Evolutionary conservation across 2,329 filamentous ascomycete genomes (phyloP).

Genomic region (Colletotrichum somersetense): DNA sequence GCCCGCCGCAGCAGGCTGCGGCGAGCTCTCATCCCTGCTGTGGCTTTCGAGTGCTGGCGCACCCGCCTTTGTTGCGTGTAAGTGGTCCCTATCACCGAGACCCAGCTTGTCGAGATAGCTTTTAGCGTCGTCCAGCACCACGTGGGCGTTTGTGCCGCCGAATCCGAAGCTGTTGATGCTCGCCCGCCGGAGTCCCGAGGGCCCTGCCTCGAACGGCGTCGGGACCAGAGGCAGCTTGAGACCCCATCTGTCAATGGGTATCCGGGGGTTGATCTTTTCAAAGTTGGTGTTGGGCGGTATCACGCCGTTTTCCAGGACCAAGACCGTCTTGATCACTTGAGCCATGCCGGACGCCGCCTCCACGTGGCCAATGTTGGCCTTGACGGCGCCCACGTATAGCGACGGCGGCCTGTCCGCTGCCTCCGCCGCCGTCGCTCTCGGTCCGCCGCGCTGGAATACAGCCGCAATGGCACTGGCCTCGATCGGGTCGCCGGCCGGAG

Average conservation of each 20-base stretch:
- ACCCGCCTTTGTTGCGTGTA: not conserved
- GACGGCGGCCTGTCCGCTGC: not conserved
- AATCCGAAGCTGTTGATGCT: slow-evolving; percentile 58
- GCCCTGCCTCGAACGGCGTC: not conserved
- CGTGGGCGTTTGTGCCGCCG: slow-evolving; percentile 1
- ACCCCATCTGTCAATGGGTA: slow-evolving; percentile 45
- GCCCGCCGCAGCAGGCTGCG: not conserved
- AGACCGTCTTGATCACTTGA: not conserved
- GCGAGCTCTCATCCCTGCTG: not conserved
- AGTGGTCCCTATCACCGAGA: not conserved
- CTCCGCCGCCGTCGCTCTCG: not conserved
- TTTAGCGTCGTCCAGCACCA: not conserved
- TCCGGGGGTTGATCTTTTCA: slow-evolving; percentile 1
- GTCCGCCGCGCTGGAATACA: slow-evolving; percentile 53
- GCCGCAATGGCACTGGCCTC: slow-evolving; percentile 62
- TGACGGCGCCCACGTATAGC: slow-evolving; percentile 48
- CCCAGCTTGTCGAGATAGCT: slow-evolving; percentile 11
- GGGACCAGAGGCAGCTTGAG: slow-evolving; percentile 59
- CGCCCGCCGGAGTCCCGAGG: slow-evolving; percentile 59
- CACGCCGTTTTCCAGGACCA: not conserved
- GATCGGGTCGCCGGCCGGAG: slow-evolving; percentile 66
- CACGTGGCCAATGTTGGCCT: slow-evolving; percentile 43
- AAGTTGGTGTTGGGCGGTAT: slow-evolving; percentile 3
- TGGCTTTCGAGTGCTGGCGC: not conserved
- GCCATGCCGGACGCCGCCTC: slow-evolving; percentile 3